Evolutionary conservation across 2,329 filamentous ascomycete species (phyloP), one percentile per base, ranked within the genome.

Genomic region (Teratosphaeria pseudoeucalypti): DNA sequence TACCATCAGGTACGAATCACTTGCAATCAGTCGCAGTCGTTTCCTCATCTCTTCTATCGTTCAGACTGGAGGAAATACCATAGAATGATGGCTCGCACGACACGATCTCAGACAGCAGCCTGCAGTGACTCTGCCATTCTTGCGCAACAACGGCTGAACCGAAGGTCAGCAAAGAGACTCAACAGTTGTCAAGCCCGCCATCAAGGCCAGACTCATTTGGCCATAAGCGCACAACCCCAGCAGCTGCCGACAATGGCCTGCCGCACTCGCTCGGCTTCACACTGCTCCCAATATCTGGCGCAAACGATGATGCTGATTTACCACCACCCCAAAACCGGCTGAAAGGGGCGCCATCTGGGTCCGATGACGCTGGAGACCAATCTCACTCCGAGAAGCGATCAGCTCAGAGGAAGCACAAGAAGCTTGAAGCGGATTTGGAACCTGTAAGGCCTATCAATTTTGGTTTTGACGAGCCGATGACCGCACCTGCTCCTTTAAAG

Each of bases 181-280:
- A 49, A 49, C 34, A 56, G 11, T 19, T 11, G 23, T 56, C 34
- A n/a, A 39, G 23, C 34, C 37, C 32, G 55, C 34, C 34, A 57
- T 11, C 11, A 6, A 57, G 12, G 3, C 11, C 77, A 54, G 59
- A 49, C 14, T 57, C 56, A 39, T 34, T n/a, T 6, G 63, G 63
- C 26, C 71, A 70, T 11, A 79, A 78, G 64, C 72, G 76, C 26
- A 75, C 58, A 68, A 72, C 52, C 53, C 63, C 53, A 58, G 70
- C 62, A 72, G 76, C 29, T 49, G 19, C 26, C 43, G 62, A 73
- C 58, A 74, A 82, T 61, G 78, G 81, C 55, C 71, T 84, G 43
- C 82, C 82, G n/a, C 82, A 85, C 69, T 83, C 82, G 54, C 71
- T 85, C 16, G 81, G 80, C 4, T n/a, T 49, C 43, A 70, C 71